Conservation (phyloP, 2,329 filamentous ascomycete genomes). For the Fusarium napiforme region DNA sequence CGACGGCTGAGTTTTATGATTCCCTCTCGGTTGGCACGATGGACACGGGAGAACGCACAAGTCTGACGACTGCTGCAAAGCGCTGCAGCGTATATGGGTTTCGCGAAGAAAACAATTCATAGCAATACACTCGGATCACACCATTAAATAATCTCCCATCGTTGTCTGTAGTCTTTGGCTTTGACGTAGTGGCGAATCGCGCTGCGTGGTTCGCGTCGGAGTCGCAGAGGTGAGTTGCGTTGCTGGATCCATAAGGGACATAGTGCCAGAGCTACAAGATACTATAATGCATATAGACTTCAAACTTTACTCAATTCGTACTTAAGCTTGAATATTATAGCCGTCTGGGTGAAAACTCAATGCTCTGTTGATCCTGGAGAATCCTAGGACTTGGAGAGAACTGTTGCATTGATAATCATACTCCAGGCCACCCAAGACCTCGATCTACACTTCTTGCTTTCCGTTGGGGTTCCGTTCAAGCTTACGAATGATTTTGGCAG, state of each 20-base stretch:
- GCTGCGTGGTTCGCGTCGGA: background rate
- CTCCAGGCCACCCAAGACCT: background rate
- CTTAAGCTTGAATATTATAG: background rate
- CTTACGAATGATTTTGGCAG: slow-evolving; percentile 37
- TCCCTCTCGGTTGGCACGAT: background rate
- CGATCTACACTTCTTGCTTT: background rate
- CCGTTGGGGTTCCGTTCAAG: slow-evolving; percentile 17
- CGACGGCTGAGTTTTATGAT: background rate
- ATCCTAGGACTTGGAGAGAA: background rate
- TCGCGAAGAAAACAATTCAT: background rate
- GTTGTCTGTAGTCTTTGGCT: background rate
- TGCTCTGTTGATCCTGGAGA: too few species aligned
- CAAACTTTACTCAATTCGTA: too few species aligned
- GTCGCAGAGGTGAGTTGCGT: background rate
- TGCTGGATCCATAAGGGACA: background rate
- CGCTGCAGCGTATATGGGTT: background rate
- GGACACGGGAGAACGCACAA: background rate
- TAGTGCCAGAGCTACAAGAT: background rate
- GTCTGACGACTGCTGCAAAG: background rate
- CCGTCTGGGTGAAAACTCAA: too few species aligned
- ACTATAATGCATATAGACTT: background rate
- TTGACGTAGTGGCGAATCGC: background rate
- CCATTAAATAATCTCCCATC: background rate
- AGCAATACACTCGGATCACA: background rate
- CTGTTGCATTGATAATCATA: background rate